phyloP scores from a whole-genome alignment of 2,329 filamentous ascomycete genomes.

The Cercospora citrullina region DNA sequence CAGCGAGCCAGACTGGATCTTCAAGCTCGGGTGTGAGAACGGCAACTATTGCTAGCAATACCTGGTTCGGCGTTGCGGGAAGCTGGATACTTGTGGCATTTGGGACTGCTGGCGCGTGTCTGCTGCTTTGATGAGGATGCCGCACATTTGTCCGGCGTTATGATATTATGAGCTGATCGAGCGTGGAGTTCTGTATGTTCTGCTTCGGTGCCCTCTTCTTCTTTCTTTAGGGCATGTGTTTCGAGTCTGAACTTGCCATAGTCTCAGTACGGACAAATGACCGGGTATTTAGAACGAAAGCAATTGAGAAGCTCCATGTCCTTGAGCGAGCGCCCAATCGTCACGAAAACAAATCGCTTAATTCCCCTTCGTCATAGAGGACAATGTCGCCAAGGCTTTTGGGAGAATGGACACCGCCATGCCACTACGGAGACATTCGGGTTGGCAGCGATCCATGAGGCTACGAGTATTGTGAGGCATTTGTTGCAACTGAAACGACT shows the following conservation, averaged over 20 bases:
- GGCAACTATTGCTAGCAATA: neutral
- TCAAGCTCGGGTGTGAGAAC: neutral
- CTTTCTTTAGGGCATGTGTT: neutral
- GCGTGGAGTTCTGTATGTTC: neutral
- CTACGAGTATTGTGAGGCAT: neutral
- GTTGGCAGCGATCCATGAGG: neutral
- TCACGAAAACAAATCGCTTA: neutral
- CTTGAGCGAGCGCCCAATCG: neutral
- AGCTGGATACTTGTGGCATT: neutral
- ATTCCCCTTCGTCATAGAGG: neutral
- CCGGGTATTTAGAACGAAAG: too few relatives aligned
- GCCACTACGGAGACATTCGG: constrained; percentile 1
- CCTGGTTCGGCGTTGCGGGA: neutral
- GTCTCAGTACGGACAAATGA: neutral
- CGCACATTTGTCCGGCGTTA: neutral
- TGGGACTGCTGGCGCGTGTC: neutral
- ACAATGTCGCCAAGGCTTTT: neutral
- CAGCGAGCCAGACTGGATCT: constrained; percentile 1
- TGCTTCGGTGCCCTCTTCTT: neutral
- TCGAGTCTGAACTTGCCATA: neutral
- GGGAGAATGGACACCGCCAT: neutral
- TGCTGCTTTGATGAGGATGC: neutral
- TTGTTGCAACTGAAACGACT: neutral
- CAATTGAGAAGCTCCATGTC: neutral
- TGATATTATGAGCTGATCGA: neutral